Base-by-base conservation (phyloP, 1,284 basidiomycete genomes). In the Naganishia albida region DNA sequence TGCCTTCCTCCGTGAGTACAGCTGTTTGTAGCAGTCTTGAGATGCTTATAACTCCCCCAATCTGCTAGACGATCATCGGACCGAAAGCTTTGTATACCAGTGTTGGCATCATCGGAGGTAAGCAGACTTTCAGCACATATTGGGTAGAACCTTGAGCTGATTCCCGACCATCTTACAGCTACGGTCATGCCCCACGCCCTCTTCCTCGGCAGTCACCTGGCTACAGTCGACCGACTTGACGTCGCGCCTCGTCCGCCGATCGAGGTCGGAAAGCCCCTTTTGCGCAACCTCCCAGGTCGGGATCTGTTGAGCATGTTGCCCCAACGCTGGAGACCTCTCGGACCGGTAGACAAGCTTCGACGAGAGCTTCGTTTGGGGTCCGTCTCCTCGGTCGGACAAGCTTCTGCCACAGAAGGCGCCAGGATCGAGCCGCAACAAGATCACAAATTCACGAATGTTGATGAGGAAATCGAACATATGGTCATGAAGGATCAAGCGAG, bases 161-260 rank as follows among this genome's bases (percentile, higher is more conserved):
- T 23, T 23, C 16, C 2, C 20, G 12, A 7, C 34, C 7, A n/a
- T n/a, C 13, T 23, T 28, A 6, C 51, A 90, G 88, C 89, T 28
- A 88, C 91, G 50, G 90, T 91, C 62, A 82, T 83, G 93, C 93
- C 94, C 0, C 94, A 97, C 75, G 88, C 89, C 50, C 83, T 97
- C 25, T 94, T 92, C 80, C 82, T 97, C 7, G 93, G 93, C 12
- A 92, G 90, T 2, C 86, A 88, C 42, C 83, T 95, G 20, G 88
- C 90, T 2, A 90, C 89, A 0, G 87, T 93, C 72, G 87, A 93
- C 69, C 82, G 92, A 57, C 74, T 82, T 13, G 72, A 74, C 64
- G 46, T 56, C n/a, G 56, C 64, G 13, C 64, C 64, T 13, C 53
- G 40, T 28, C 64, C 49, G 3, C 64, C 64, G 0, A 30, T 42